Base-by-base conservation (phyloP, 345 rosid species). In the Hibiscus trionum region DNA sequence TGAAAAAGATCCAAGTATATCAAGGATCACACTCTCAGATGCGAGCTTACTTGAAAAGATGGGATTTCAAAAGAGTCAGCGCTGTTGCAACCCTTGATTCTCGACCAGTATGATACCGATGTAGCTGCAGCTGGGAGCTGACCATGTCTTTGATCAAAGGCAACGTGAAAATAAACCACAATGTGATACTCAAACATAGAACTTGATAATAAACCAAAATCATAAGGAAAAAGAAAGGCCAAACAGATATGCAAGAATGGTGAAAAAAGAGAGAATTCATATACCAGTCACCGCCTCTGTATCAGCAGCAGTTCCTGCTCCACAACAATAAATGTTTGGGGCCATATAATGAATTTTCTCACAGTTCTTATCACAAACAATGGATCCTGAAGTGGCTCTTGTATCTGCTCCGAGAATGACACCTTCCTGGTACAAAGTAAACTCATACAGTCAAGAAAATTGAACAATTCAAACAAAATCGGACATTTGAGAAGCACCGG, bases 321-420 rank as follows among this genome's bases (percentile, higher is more conserved):
- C 99, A 80, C 98, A 95, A 74, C 98, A 92, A 60, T 90, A 92
- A 61, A 92, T 90, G 79, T 95, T 95, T 49, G 99, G 98, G 19
- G 99, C 98, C 98, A 95, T 95, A 53, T 90, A 92, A 76, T 92
- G 99, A 77, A 95, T 95, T 78, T 95, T 95, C 85, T 95, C 99
- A 67, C 98, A 95, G 72, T 95, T 95, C 84, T 95, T 94, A 78
- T 95, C 99, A 73, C 96, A 89, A 52, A 92, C 99, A n/a, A 95
- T 95, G 61, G 97, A 92, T 27, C 98, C 61, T 21, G 27, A 31
- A 56, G 61, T 56, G 12, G 61, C 61, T 21, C 61, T 56, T 21
- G 61, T 56, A 3, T 21, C 61, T 21, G 61, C 61, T 56, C 97
- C 97, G 65, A 95, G 96, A 86, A 92, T 88, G 53, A 92, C 93